Conservation (phyloP, 257 asterid genomes). For the Handroanthus guayacan region DNA sequence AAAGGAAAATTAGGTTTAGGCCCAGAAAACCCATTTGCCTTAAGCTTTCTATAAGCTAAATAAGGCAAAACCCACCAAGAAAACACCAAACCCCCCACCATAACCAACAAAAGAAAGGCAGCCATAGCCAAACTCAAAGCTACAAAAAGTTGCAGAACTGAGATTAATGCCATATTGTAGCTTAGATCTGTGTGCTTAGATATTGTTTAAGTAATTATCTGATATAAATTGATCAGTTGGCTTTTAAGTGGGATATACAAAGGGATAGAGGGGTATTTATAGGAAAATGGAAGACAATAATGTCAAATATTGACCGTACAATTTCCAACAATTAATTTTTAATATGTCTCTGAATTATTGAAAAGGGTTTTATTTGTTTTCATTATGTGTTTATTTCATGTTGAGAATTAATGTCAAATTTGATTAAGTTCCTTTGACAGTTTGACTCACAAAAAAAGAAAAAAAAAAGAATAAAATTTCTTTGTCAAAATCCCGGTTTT, state of each 20-base stretch:
- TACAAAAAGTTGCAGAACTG: constrained; percentile 28
- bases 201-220: neutral
- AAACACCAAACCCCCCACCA: constrained; percentile 44
- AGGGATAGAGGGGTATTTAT: constrained; percentile 29
- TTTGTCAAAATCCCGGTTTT: neutral
- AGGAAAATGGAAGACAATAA: too few relatives aligned
- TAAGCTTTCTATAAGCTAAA: constrained; percentile 51
- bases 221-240: neutral
- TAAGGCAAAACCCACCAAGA: constrained; percentile 70
- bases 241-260: neutral
- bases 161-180: neutral
- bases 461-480: too few relatives aligned
- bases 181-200: constrained; percentile 27
- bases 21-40: constrained; percentile 76
- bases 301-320: too few relatives aligned
- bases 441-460: too few relatives aligned
- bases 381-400: constrained; percentile 29
- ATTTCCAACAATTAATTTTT: too few relatives aligned
- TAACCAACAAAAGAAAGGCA: constrained; percentile 29
- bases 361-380: neutral
- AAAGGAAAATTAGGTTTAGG: constrained; percentile 84
- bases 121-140: constrained; percentile 31
- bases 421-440: too few relatives aligned
- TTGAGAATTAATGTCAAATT: constrained; percentile 14
- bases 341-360: neutral